Evolutionary conservation across 352 stramenopile species (phyloP).

Genomic region (Pythium aristosporum): DNA sequence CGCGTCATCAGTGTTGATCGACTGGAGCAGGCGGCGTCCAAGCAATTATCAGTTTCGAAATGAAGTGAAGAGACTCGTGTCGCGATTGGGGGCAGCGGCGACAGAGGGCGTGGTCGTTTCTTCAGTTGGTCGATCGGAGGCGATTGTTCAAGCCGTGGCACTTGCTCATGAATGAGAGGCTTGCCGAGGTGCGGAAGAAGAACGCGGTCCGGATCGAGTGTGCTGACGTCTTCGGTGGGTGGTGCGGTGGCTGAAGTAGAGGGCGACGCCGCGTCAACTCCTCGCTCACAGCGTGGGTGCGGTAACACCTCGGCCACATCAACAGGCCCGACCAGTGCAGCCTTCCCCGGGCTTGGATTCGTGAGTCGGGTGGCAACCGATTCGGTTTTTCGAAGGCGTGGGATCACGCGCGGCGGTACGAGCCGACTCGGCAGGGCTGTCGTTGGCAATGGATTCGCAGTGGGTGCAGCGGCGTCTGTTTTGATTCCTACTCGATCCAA

Average conservation of each 20-base stretch:
- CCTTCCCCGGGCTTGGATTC: neutral
- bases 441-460: neutral
- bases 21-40: slow-evolving; percentile 4
- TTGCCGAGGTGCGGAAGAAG: neutral
- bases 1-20: neutral
- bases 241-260: neutral
- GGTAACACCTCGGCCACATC: neutral
- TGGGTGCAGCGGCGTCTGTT: neutral
- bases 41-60: slow-evolving; percentile 1
- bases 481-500: neutral
- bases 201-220: neutral
- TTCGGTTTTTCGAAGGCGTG: neutral
- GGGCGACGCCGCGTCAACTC: neutral
- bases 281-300: neutral
- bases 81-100: slow-evolving; percentile 1
- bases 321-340: neutral
- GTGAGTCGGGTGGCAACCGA: neutral
- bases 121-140: slow-evolving; percentile 1
- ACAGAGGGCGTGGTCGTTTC: neutral
- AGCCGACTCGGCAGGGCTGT: neutral
- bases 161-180: neutral
- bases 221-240: neutral
- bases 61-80: neutral
- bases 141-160: neutral
- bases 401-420: slow-evolving; percentile 8